A percentile compares a stretch with the other conserved stretches of the same genome.
These are phyloP conservation scores for Tarenaya hassleriana DNA, from an alignment of 345 rosid genomes.

Conservation along the genomic window DNA sequence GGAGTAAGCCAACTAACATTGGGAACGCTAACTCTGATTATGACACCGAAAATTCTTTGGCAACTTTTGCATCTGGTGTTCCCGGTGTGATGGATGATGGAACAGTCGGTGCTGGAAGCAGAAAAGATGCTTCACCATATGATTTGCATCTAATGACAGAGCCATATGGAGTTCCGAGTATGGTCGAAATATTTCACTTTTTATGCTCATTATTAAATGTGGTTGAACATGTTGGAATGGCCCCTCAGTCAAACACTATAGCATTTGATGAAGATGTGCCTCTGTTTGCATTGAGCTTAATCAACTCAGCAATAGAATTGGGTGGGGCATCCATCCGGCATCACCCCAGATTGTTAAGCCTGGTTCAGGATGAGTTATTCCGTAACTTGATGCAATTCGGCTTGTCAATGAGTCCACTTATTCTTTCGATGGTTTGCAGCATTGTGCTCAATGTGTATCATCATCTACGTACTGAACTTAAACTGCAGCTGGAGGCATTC, in stretches of 20 bases:
- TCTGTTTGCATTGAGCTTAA: conserved; percentile 85
- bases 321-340: conserved; percentile 69
- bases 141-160: conserved; percentile 82
- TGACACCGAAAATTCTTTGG: conserved; percentile 54
- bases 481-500: conserved; percentile 97
- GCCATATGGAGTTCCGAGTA: conserved; percentile 91
- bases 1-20: conserved; percentile 63
- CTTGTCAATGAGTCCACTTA: conserved; percentile 90
- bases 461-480: conserved; percentile 74
- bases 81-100: conserved; percentile 62
- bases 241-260: conserved; percentile 62
- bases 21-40: conserved; percentile 61
- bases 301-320: conserved; percentile 91
- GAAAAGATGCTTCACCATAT: conserved; percentile 54
- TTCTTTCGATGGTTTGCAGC: conserved; percentile 94
- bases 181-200: conserved; percentile 97
- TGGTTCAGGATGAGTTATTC: conserved; percentile 93
- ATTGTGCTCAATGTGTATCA: conserved; percentile 91
- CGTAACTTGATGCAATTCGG: conserved; percentile 93
- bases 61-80: conserved; percentile 47
- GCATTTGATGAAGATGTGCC: conserved; percentile 97
- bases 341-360: conserved; percentile 81
- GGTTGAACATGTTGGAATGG: conserved; percentile 74
- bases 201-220: conserved; percentile 73
- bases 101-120: conserved; percentile 44